These are phyloP conservation scores for Ramicandelaber brevisporus DNA, from an alignment of 192 early-diverging fungal genomes.

Conservation along the genomic window DNA sequence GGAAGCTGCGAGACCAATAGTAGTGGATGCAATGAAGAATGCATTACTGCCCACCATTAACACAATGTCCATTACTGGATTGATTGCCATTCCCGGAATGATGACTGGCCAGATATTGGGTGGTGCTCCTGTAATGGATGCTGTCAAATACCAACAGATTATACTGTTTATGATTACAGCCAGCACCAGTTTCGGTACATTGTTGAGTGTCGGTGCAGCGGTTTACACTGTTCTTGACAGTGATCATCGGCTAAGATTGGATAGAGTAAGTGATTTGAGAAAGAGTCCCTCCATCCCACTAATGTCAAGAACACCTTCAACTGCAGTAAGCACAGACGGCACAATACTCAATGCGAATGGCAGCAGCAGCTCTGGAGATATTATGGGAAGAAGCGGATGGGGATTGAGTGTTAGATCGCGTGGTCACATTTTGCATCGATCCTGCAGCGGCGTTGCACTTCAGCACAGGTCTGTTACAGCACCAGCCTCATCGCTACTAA, in stretches of 20 bases:
- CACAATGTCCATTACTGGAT: slow-evolving; percentile 52
- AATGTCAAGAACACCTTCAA: neutral
- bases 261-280: slow-evolving; percentile 3
- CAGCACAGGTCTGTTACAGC: too few relatives aligned
- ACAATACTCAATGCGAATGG: too few relatives aligned
- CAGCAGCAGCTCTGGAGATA: too few relatives aligned
- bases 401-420: too few relatives aligned
- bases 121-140: slow-evolving; percentile 51
- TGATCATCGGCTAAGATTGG: slow-evolving; percentile 8
- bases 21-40: slow-evolving; percentile 33
- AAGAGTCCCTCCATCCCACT: neutral
- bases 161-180: slow-evolving; percentile 73
- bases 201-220: slow-evolving; percentile 11
- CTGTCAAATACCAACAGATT: slow-evolving; percentile 59
- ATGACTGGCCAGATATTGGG: slow-evolving; percentile 76
- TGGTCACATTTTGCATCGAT: too few relatives aligned
- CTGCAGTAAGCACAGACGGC: neutral
- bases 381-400: too few relatives aligned
- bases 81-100: slow-evolving; percentile 70
- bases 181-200: slow-evolving; percentile 31
- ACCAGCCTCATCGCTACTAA: too few relatives aligned
- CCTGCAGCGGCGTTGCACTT: too few relatives aligned
- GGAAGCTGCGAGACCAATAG: slow-evolving; percentile 54
- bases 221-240: slow-evolving; percentile 11
- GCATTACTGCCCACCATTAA: slow-evolving; percentile 65